Evolutionary conservation across 345 rosid species (phyloP).

Genomic region (Heritiera littoralis): DNA sequence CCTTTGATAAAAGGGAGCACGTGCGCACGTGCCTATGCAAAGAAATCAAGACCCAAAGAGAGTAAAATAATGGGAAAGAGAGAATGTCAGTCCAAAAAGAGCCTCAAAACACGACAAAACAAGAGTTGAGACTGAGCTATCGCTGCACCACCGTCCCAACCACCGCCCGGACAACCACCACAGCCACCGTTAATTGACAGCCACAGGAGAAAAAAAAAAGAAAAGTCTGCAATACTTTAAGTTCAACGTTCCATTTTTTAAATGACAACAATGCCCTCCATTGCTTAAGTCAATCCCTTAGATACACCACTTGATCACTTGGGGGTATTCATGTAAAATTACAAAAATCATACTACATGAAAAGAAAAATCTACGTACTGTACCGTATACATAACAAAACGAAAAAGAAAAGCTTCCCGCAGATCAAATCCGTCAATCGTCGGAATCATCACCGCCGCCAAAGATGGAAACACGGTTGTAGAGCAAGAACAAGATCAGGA

Average conservation of each 20-base stretch:
- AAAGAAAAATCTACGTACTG: background rate
- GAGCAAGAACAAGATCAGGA: constrained; percentile 63
- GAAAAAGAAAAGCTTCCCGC: background rate
- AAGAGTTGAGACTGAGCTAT: constrained; percentile 7
- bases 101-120: constrained; percentile 3
- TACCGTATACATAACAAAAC: background rate
- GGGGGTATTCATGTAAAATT: constrained; percentile 16
- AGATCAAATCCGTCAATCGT: constrained; percentile 3
- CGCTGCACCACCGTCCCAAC: background rate
- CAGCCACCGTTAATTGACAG: background rate
- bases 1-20: background rate
- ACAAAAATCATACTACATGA: background rate
- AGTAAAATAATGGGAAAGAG: background rate
- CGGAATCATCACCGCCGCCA: constrained; percentile 72
- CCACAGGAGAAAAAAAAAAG: background rate
- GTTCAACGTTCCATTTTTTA: background rate
- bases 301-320: background rate
- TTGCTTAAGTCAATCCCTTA: background rate
- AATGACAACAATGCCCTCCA: constrained; percentile 14
- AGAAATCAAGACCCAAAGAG: background rate
- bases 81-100: constrained; percentile 9
- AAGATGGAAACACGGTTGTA: constrained; percentile 74
- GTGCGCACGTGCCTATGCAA: constrained; percentile 15
- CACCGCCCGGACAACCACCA: background rate
- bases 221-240: background rate